Evolutionary conservation across 495 filamentous ascomycete species (phyloP).

Genomic region (Aspergillus kassunensis): DNA sequence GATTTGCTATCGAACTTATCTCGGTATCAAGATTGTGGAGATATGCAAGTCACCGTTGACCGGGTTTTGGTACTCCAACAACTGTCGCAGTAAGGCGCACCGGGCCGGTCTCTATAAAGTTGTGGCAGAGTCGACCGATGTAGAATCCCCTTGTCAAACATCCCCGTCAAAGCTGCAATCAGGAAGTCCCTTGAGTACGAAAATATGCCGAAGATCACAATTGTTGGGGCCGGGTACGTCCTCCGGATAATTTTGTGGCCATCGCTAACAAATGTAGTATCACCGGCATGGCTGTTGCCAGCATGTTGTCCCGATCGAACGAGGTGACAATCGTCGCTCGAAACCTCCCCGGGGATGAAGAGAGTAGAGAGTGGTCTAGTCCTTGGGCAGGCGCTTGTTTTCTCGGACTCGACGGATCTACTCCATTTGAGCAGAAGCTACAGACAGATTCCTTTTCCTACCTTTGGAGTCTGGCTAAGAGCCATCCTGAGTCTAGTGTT

Average conservation of each 20-base stretch:
- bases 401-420: slow-evolving; percentile 17
- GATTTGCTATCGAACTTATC: neutral
- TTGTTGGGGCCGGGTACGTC: slow-evolving; percentile 8
- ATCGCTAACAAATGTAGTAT: neutral
- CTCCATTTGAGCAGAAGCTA: slow-evolving; percentile 21
- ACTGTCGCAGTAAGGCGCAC: neutral
- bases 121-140: neutral
- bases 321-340: slow-evolving; percentile 42
- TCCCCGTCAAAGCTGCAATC: too few relatives aligned
- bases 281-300: slow-evolving; percentile 12
- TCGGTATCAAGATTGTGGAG: neutral
- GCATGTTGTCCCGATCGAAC: neutral
- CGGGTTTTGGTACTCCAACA: neutral
- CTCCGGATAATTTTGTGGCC: neutral
- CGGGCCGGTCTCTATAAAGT: neutral
- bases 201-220: slow-evolving; percentile 7
- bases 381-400: slow-evolving; percentile 28
- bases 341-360: slow-evolving; percentile 31
- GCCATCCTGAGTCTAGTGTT: slow-evolving; percentile 18
- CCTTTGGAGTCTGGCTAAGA: slow-evolving; percentile 11
- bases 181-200: neutral
- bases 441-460: slow-evolving; percentile 21
- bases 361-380: slow-evolving; percentile 18
- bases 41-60: neutral
- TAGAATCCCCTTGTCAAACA: too few relatives aligned